Evolutionary conservation across 352 stramenopile genomes (phyloP).

Genomic region (Peronospora farinosa): DNA sequence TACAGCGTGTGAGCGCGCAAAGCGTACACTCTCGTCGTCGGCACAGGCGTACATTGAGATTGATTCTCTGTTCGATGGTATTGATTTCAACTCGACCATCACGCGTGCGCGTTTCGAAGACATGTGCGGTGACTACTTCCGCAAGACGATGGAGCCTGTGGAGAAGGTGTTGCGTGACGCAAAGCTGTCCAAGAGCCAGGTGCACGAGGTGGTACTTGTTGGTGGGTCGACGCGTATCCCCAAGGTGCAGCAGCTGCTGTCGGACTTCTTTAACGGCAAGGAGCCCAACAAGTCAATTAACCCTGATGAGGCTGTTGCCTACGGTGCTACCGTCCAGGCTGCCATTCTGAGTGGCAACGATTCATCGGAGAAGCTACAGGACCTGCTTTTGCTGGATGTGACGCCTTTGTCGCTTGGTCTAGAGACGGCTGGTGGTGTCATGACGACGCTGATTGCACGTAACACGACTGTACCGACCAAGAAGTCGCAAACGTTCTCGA

Average conservation of each 20-base stretch:
- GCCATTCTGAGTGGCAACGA: slow-evolving; percentile 58
- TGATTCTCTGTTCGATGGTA: slow-evolving; percentile 88
- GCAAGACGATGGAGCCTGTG: slow-evolving; percentile 85
- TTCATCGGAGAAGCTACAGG: slow-evolving; percentile 78
- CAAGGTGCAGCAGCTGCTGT: slow-evolving; percentile 59
- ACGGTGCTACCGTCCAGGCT: slow-evolving; percentile 69
- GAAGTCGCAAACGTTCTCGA: slow-evolving; percentile 86
- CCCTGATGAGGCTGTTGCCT: slow-evolving; percentile 73
- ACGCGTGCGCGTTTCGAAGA: slow-evolving; percentile 89
- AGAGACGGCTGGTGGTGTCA: slow-evolving; percentile 83
- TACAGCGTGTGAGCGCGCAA: slow-evolving; percentile 91
- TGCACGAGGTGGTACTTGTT: slow-evolving; percentile 80
- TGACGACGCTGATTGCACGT: slow-evolving; percentile 83
- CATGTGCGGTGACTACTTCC: slow-evolving; percentile 87
- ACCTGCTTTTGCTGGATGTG: slow-evolving; percentile 86
- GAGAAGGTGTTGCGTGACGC: slow-evolving; percentile 87
- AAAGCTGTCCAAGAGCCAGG: slow-evolving; percentile 83
- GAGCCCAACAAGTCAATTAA: slow-evolving; percentile 79
- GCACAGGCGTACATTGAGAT: slow-evolving; percentile 93
- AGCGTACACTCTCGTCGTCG: slow-evolving; percentile 90
- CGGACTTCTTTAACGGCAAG: slow-evolving; percentile 63
- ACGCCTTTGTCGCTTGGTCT: slow-evolving; percentile 82
- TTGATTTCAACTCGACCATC: slow-evolving; percentile 92
- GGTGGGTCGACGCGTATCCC: slow-evolving; percentile 74
- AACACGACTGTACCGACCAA: slow-evolving; percentile 86